phyloP scores from a whole-genome alignment of 306 rosid species.

The Pyrus pyrifolia region DNA sequence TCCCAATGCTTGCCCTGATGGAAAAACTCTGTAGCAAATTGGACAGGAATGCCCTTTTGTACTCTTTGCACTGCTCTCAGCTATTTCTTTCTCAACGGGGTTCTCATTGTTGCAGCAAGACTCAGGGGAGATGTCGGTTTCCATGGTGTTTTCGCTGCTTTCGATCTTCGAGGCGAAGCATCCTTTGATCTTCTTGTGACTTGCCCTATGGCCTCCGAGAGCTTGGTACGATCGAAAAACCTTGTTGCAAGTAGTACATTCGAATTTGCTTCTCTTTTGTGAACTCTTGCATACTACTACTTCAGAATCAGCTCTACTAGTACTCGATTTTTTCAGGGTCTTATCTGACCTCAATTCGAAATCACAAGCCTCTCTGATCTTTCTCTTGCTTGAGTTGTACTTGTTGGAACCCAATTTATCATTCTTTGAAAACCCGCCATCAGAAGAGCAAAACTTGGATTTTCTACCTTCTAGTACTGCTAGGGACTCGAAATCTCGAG shows the following conservation, averaged over 20 bases:
- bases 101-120: slow-evolving; percentile 5
- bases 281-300: slow-evolving; percentile 23
- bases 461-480: slow-evolving; percentile 14
- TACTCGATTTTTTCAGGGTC: slow-evolving; percentile 13
- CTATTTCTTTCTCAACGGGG: slow-evolving; percentile 10
- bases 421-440: slow-evolving; percentile 23
- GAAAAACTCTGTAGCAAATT: slow-evolving; percentile 62
- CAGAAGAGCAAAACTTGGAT: slow-evolving; percentile 9
- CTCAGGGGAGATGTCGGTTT: slow-evolving; percentile 41
- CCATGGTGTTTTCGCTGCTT: slow-evolving; percentile 55
- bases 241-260: slow-evolving; percentile 73
- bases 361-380: slow-evolving; percentile 12
- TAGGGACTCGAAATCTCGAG: slow-evolving; percentile 20
- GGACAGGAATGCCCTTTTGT: slow-evolving; percentile 55
- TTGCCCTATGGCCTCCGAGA: slow-evolving; percentile 91
- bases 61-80: slow-evolving; percentile 17
- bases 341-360: slow-evolving; percentile 24
- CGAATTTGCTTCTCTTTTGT: slow-evolving; percentile 51
- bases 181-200: slow-evolving; percentile 67
- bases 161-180: slow-evolving; percentile 54
- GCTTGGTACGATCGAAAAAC: slow-evolving; percentile 81
- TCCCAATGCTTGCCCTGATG: slow-evolving; percentile 91
- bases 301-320: slow-evolving; percentile 20
- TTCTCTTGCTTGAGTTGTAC: slow-evolving; percentile 38
- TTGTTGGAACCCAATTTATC: slow-evolving; percentile 29